Base-by-base conservation (phyloP, 1,284 basidiomycete genomes). In the Vanrija sp. region DNA sequence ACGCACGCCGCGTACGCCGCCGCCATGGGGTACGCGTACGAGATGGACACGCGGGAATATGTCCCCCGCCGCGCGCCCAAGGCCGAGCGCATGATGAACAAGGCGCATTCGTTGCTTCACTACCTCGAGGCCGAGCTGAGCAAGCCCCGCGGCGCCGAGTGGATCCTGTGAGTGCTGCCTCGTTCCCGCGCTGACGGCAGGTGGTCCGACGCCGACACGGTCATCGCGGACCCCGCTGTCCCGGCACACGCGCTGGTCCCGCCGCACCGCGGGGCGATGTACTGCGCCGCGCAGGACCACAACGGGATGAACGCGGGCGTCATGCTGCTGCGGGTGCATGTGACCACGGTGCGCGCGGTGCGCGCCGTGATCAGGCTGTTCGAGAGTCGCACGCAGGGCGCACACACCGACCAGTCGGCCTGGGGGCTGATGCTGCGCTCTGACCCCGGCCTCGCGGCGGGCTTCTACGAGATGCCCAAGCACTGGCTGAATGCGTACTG, bases 401-500 rank as follows among this genome's bases (percentile, higher is more conserved):
- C 36, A 14, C 41, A 45, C 20, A 14, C 20, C 9, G 44, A 36
- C 15, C 41, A 54, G 49, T 23, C 20, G n/a, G 1, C 25, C 27
- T 27, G 53, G 27, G 43, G 42, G 4, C 20, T 37, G n/a, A 36
- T 47, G 3, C 22, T 60, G 25, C 49, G 53, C 12, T 22, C 44
- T 15, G 36, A 49, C 35, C n/a, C 25, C 8, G 41, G 25, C 9
- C 41, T 42, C 23, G 20, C 23, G 15, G 47, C 48, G 12, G n/a
- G 19, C 18, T 52, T 55, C 44, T 49, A 49, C 45, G 46, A 54
- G 44, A 54, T 60, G n/a, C 59, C 55, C 9, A 44, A 49, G 35
- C n/a, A 35, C 7, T 60, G 59, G 59, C 41, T 57, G 25, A 57
- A 55, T 35, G 56, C 55, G 20, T 57, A 57, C 45, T 41, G 46